These are phyloP conservation scores for Rhodotorula paludigena DNA, from an alignment of 768 basidiomycete species.

Conservation along the genomic window DNA sequence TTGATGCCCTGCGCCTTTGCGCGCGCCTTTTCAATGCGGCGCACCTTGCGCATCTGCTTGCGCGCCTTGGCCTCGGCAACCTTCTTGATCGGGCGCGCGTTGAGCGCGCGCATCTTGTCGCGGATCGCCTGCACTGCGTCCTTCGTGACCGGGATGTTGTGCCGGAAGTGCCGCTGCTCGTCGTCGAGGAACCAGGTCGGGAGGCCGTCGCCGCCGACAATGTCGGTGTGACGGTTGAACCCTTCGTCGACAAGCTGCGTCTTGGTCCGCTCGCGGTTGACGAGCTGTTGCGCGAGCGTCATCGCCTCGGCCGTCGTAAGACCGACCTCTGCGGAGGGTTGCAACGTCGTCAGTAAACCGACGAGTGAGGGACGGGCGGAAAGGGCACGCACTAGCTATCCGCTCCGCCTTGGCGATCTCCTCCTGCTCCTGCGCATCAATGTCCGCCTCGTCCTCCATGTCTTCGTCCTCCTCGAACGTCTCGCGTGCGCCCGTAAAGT, in stretches of 20 bases:
- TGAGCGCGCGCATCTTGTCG: conserved; percentile 84
- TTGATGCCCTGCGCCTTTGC: conserved; percentile 94
- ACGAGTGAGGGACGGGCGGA: not conserved
- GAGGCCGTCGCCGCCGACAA: conserved; percentile 72
- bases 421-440: conserved; percentile 63
- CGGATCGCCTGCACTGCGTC: conserved; percentile 81
- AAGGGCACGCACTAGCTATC: conserved; percentile 58
- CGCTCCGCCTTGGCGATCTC: conserved; percentile 53
- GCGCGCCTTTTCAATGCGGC: conserved; percentile 80
- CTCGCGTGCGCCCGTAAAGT: conserved; percentile 71
- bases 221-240: conserved; percentile 77
- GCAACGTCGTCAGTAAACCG: not conserved
- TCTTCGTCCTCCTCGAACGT: conserved; percentile 52
- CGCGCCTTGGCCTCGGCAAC: conserved; percentile 90
- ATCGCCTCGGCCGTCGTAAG: conserved; percentile 83
- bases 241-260: conserved; percentile 89
- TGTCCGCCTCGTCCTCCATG: conserved; percentile 70
- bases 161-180: conserved; percentile 83
- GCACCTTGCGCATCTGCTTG: conserved; percentile 84
- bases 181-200: conserved; percentile 98
- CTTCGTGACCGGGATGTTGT: conserved; percentile 94
- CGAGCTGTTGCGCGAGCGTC: conserved; percentile 80
- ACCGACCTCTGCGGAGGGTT: conserved; percentile 61
- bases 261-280: conserved; percentile 82
- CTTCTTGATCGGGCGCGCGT: conserved; percentile 97